Conservation (phyloP, 352 stramenopile species). For the Achlya hypogyna region DNA sequence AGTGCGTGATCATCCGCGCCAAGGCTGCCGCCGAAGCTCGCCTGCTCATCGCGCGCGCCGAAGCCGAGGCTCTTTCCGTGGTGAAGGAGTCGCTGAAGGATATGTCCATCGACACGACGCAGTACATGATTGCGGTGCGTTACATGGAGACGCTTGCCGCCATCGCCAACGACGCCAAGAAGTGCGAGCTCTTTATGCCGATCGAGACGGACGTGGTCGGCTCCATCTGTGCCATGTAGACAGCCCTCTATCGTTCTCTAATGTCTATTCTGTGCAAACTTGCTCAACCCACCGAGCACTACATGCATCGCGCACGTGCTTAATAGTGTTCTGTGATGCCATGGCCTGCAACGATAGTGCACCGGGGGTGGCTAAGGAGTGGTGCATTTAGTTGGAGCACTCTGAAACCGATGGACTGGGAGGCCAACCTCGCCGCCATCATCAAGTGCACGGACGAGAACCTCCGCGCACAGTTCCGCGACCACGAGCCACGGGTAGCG, state of each 20-base stretch:
- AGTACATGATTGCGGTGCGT: conserved; percentile 27
- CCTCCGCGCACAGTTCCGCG: conserved; percentile 62
- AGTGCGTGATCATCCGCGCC: conserved; percentile 22
- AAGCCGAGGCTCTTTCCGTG: conserved; percentile 20
- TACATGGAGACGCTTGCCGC: conserved; percentile 24
- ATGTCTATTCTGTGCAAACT: neutral
- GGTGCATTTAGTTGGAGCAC: neutral
- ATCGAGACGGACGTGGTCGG: conserved; percentile 24
- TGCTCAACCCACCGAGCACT: neutral
- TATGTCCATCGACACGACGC: conserved; percentile 21
- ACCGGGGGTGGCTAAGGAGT: neutral
- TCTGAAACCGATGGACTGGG: conserved; percentile 43
- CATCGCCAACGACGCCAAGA: conserved; percentile 3
- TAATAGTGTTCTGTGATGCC: neutral
- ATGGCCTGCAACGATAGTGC: neutral
- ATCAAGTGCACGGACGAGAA: conserved; percentile 78
- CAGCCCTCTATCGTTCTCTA: neutral
- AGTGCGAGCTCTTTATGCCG: conserved; percentile 23
- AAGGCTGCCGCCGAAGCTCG: conserved; percentile 23
- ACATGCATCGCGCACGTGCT: neutral
- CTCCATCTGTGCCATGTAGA: conserved; percentile 7
- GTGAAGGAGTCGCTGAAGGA: conserved; percentile 23
- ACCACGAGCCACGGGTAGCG: conserved; percentile 26
- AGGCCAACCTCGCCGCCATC: conserved; percentile 62
- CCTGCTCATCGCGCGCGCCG: conserved; percentile 16